phyloP scores from a whole-genome alignment of 306 rosid species.

The Pterocarpus santalinus region DNA sequence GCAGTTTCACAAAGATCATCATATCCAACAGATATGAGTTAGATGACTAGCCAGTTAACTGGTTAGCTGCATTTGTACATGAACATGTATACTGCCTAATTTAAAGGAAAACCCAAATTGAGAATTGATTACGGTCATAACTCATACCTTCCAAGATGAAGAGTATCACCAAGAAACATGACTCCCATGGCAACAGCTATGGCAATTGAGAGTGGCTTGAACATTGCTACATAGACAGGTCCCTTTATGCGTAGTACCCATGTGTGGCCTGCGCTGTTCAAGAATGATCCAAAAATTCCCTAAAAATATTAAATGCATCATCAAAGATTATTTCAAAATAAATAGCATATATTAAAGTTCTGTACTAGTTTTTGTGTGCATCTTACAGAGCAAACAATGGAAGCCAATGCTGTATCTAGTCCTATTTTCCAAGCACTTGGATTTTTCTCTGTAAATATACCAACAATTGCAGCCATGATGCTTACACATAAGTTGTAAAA shows the following conservation, averaged over 20 bases:
- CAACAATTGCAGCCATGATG: conserved; percentile 71
- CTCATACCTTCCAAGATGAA: conserved; percentile 55
- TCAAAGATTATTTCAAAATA: neutral
- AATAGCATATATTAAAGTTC: neutral
- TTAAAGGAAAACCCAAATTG: neutral
- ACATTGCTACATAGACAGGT: conserved; percentile 61
- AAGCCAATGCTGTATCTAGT: conserved; percentile 64
- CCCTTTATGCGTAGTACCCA: conserved; percentile 87
- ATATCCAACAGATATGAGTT: neutral
- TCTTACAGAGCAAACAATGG: conserved; percentile 88
- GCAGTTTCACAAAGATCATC: too few species aligned
- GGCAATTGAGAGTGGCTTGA: conserved; percentile 57
- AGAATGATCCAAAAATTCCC: conserved; percentile 88
- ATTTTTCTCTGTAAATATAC: conserved; percentile 65
- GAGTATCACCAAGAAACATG: conserved; percentile 79
- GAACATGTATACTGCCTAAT: neutral
- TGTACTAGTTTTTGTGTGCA: conserved; percentile 3
- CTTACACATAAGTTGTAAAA: conserved; percentile 81
- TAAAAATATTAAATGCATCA: conserved; percentile 34
- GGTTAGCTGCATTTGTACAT: neutral
- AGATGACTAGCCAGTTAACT: neutral
- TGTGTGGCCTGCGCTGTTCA: conserved; percentile 81
- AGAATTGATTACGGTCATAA: conserved; percentile 23
- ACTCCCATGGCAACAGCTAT: conserved; percentile 70
- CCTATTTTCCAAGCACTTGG: conserved; percentile 80